Percentiles rank a stretch among this genome's conserved stretches.
phyloP scores from a whole-genome alignment of 768 basidiomycete species.

The Boletus bicolor region DNA sequence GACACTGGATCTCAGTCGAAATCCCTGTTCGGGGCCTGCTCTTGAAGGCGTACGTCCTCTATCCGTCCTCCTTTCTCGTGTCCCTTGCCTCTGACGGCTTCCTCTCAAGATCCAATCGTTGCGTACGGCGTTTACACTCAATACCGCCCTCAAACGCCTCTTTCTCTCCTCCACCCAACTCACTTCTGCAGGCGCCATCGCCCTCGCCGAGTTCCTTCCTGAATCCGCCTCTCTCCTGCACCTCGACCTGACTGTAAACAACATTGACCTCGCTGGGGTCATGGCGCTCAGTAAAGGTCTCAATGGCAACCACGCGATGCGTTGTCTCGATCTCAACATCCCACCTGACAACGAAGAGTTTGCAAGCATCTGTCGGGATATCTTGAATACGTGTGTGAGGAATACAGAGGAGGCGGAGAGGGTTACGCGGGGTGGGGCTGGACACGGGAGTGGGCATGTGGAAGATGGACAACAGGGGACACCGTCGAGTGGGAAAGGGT shows the following conservation, averaged over 20 bases:
- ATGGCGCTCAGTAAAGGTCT: conserved; percentile 88
- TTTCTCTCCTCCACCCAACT: conserved; percentile 85
- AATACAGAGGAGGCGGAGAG: conserved; percentile 88
- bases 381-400: conserved; percentile 84
- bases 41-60: conserved; percentile 76
- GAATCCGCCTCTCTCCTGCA: conserved; percentile 86
- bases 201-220: conserved; percentile 93
- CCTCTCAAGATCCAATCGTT: conserved; percentile 71
- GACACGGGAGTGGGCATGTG: background rate
- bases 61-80: background rate
- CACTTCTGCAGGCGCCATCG: conserved; percentile 83
- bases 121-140: conserved; percentile 89
- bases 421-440: conserved; percentile 7
- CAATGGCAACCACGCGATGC: conserved; percentile 78
- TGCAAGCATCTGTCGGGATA: conserved; percentile 83
- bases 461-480: conserved; percentile 22
- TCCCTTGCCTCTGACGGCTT: background rate
- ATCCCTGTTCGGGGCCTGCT: conserved; percentile 87
- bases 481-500: conserved; percentile 46
- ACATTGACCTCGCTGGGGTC: conserved; percentile 84
- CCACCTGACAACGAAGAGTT: conserved; percentile 81
- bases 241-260: conserved; percentile 84
- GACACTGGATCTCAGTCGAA: conserved; percentile 89
- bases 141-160: conserved; percentile 85
- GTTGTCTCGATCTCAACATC: conserved; percentile 92